Evolutionary conservation across 2,329 filamentous ascomycete genomes (phyloP).

Genomic region (Trichoderma sp.): DNA sequence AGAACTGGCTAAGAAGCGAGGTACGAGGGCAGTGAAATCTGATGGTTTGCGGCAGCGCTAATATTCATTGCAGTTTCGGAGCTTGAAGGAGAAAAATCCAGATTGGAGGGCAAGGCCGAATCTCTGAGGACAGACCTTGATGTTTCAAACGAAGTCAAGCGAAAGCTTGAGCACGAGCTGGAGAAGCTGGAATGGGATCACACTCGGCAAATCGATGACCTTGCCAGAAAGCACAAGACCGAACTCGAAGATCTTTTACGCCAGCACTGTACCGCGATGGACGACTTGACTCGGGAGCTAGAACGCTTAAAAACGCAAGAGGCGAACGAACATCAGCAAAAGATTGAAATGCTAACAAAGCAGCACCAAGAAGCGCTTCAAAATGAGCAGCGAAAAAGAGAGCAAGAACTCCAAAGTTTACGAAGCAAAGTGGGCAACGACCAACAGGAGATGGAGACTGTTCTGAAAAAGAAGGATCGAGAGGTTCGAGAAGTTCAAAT

Average conservation of each 20-base stretch:
- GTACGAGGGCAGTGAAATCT: slow-evolving; percentile 53
- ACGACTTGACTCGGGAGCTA: slow-evolving; percentile 52
- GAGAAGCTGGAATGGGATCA: slow-evolving; percentile 46
- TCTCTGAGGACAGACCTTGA: slow-evolving; percentile 67
- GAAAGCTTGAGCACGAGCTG: slow-evolving; percentile 42
- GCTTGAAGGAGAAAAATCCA: slow-evolving; percentile 53
- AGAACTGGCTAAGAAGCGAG: slow-evolving; percentile 72
- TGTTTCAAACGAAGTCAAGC: slow-evolving; percentile 42
- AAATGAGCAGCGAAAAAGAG: slow-evolving; percentile 61
- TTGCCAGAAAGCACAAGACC: slow-evolving; percentile 47
- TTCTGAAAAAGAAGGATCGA: slow-evolving; percentile 56
- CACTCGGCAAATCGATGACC: slow-evolving; percentile 57
- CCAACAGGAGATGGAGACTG: slow-evolving; percentile 54
- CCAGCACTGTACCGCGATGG: slow-evolving; percentile 42
- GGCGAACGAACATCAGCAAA: slow-evolving; percentile 66
- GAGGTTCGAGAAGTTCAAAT: slow-evolving; percentile 56
- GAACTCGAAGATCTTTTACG: slow-evolving; percentile 42
- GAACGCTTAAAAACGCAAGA: slow-evolving; percentile 48
- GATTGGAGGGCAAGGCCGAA: slow-evolving; percentile 52
- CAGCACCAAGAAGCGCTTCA: slow-evolving; percentile 67
- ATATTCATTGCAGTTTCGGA: slow-evolving; percentile 47
- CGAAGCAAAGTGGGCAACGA: slow-evolving; percentile 56
- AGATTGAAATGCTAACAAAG: slow-evolving; percentile 66
- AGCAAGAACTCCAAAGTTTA: slow-evolving; percentile 69
- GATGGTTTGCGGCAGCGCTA: slow-evolving; percentile 29